Percentiles rank a stretch among this genome's conserved stretches.
Conservation (phyloP, 2,329 filamentous ascomycete species). For the Monilinia laxa region DNA sequence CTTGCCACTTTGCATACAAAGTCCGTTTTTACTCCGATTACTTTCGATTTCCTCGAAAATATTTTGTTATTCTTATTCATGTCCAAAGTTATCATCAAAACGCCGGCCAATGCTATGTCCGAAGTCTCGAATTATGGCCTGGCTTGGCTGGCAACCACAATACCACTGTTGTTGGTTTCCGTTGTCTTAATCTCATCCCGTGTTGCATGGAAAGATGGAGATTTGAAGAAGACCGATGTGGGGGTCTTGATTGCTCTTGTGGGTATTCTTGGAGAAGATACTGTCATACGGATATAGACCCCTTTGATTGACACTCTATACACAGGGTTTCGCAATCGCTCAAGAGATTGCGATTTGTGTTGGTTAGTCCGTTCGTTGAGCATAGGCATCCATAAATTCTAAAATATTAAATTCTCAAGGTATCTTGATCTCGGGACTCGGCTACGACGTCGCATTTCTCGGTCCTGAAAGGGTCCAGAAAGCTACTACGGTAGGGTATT, state of each 20-base stretch:
- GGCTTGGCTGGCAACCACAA: neutral
- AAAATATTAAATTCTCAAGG: no score
- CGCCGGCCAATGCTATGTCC: neutral
- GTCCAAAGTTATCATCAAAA: neutral
- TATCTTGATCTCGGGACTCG: neutral
- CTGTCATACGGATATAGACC: neutral
- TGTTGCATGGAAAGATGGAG: neutral
- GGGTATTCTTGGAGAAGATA: neutral
- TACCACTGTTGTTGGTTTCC: neutral
- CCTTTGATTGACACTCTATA: neutral
- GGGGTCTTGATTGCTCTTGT: neutral
- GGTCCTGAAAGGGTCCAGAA: neutral
- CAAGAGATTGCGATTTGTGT: neutral
- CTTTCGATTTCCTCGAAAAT: neutral
- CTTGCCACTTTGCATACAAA: neutral
- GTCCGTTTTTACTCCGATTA: no score
- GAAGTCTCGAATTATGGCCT: neutral
- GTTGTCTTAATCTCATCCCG: no score
- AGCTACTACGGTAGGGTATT: no score
- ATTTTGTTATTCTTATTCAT: neutral
- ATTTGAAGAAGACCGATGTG: neutral
- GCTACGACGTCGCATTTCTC: neutral
- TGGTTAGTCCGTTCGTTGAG: neutral
- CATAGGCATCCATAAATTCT: neutral
- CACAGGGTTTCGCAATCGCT: neutral